Evolutionary conservation across 441 rosid species (phyloP), one percentile per base, ranked within the genome.

Genomic region (Pelargonium myrrhifolium): DNA sequence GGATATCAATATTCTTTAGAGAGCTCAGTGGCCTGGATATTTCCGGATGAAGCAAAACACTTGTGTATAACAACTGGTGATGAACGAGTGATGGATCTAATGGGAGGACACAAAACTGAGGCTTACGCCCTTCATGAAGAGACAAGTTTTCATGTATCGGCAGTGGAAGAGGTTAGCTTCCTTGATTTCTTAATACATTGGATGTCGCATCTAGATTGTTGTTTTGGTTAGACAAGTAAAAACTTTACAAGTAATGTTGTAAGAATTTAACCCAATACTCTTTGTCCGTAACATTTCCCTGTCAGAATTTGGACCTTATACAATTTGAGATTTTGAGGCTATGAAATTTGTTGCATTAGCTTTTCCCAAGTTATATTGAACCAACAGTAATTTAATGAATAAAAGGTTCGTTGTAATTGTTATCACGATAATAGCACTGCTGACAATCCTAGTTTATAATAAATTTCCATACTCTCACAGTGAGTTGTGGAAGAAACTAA

Each of bases 21-120:
- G 74, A 72, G 75, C 65, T 72, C 82, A 9, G 84, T 85, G 42
- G 81, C 78, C 61, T 89, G 99, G 97, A 82, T 88, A 76, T 93
- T 84, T 66, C 90, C 93, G 1, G 86, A 78, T 58, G 89, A 81
- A 71, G 75, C 80, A 53, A 83, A 75, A 58, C 65, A 69, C 69
- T 65, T 76, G 56, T 84, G 88, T 67, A 65, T 80, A 53, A 83
- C 92, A 53, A 79, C 85, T 15, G 74, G 76, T 22, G 75, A 79
- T 71, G 81, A 81, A 76, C 69, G 71, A 72, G 49, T 68, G 42
- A 71, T 80, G 75, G 78, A 80, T 74, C 37, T 82, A 56, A 72
- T 61, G 65, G 79, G 77, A 73, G 73, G 68, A 65, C 66, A 72
- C 65, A 65, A 45, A 12, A 37, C 39, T 18, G 76, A 81, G 62